A percentile compares a stretch with the other conserved stretches of the same genome.
These are phyloP conservation scores for Gremmenia infestans DNA, from an alignment of 2,329 filamentous ascomycete species.

Conservation along the genomic window DNA sequence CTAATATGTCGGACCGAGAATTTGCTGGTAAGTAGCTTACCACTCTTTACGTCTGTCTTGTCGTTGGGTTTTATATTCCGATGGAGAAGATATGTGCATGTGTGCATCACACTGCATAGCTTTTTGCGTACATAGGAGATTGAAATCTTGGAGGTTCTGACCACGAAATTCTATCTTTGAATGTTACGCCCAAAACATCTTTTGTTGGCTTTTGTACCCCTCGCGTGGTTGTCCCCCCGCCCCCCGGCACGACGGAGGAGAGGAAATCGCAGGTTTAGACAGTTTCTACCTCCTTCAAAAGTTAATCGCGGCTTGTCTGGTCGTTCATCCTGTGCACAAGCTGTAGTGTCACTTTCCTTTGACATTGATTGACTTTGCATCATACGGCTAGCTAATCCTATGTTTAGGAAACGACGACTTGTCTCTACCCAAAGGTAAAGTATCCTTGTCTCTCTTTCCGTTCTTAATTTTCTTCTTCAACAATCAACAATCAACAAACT, in stretches of 20 bases:
- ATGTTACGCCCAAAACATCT: too few species aligned
- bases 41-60: not conserved
- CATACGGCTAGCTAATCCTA: slow-evolving; percentile 31
- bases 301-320: too few species aligned
- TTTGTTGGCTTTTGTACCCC: too few species aligned
- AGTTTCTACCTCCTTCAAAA: not conserved
- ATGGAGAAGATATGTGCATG: not conserved
- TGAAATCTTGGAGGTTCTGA: too few species aligned
- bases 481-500: not conserved
- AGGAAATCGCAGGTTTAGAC: too few species aligned
- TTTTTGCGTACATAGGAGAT: not conserved
- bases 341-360: not conserved
- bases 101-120: not conserved
- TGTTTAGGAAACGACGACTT: slow-evolving; percentile 56
- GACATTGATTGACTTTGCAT: slow-evolving; percentile 4
- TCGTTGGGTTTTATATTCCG: slow-evolving; percentile 1
- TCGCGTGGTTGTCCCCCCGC: too few species aligned
- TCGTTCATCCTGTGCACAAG: not conserved
- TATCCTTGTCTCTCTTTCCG: not conserved
- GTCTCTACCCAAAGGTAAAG: slow-evolving; percentile 57
- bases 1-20: slow-evolving; percentile 59
- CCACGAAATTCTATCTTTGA: too few species aligned
- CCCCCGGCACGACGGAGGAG: too few species aligned
- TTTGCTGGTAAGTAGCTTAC: slow-evolving; percentile 50
- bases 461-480: not conserved